Conservation (phyloP, 305 asterid species). For the Ajuga reptans region DNA sequence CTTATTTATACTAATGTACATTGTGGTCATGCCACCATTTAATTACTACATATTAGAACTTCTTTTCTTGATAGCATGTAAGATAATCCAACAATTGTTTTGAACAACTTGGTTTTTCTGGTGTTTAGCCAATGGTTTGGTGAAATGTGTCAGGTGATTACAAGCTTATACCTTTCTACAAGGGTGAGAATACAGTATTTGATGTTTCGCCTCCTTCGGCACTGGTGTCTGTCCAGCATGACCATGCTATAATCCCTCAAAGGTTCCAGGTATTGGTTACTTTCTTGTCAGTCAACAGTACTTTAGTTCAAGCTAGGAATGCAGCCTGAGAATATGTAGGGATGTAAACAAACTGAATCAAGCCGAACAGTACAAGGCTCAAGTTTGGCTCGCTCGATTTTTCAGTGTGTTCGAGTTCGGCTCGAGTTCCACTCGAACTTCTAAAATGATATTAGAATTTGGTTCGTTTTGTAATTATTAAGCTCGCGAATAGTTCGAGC, state of each 20-base stretch:
- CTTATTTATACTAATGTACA: not conserved
- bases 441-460: too few relatives aligned
- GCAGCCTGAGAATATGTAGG: not conserved
- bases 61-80: constrained; percentile 10
- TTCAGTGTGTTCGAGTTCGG: too few relatives aligned
- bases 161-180: constrained; percentile 89
- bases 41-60: not conserved
- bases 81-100: not conserved
- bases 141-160: constrained; percentile 57
- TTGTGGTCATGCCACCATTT: not conserved
- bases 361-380: too few relatives aligned
- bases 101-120: constrained; percentile 14
- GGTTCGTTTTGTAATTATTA: too few relatives aligned
- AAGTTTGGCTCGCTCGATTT: too few relatives aligned
- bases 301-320: constrained; percentile 20
- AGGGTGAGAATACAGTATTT: constrained; percentile 92
- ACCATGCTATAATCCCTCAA: constrained; percentile 59
- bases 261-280: constrained; percentile 67
- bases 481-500: too few relatives aligned
- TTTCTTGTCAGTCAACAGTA: constrained; percentile 9
- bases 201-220: constrained; percentile 90
- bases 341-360: too few relatives aligned
- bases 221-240: constrained; percentile 63
- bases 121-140: constrained; percentile 16
- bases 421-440: too few relatives aligned